Evolutionary conservation across 2,329 filamentous ascomycete species (phyloP), one percentile per base, ranked within the genome.

Genomic region (Trichoderma pleuroti): DNA sequence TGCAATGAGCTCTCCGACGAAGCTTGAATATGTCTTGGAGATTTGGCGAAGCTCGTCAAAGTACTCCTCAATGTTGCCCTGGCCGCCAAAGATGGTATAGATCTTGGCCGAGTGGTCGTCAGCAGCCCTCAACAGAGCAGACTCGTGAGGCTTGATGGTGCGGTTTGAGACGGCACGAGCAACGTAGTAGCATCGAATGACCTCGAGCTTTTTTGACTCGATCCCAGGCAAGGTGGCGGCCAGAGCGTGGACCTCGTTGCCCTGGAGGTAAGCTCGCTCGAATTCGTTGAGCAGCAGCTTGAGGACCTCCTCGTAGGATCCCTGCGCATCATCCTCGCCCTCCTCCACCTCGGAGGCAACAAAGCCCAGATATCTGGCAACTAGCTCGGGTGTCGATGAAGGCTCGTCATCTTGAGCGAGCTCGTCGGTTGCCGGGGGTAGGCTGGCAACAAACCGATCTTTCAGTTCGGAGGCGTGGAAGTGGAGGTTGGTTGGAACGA

Each of bases 31-130:
- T 72, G 94, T 97, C 76, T 86, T 90, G 84, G 95, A 95, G 71
- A 98, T 88, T 80, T 97, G 92, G 70, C 96, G 91, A 73, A 99
- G 88, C 84, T 99, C 96, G 76, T 99, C 95, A 78, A 99, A 99
- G 83, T 99, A 99, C 83, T 99, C 97, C 82, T 99, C 95, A 74
- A 99, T 98, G 82, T 99, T 99, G 76, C 96, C 96, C 81, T 99
- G 96, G 8, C 96, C 96, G 72, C 96, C 96, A 75, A 98, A 97
- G 73, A 99, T 94, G 74, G 91, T 94, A 84, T 97, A 99, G 72
- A 99, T 88, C 76, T 89, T 91, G 68, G 94, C 94, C 70, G 91
- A 90, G 73, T 89, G 91, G 73, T 98, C 94, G 60, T 92, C 90
- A 11, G 93, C 93, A 64, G 96, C 95, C 75, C 96, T 89, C 78